Base-by-base conservation (phyloP, 768 basidiomycete genomes). In the Tulasnella sp. region DNA sequence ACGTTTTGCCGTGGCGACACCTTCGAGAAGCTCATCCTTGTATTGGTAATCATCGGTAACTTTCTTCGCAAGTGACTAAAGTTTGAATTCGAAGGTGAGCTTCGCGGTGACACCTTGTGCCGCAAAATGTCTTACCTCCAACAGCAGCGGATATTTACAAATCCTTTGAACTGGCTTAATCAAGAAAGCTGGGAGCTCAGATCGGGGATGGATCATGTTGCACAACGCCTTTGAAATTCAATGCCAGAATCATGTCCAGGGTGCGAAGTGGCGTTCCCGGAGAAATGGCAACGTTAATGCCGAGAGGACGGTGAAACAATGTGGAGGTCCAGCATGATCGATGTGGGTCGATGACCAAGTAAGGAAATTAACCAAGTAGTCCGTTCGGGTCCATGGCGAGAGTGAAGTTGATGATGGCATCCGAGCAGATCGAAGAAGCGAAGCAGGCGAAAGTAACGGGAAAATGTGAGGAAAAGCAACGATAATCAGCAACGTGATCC, bases 121-220 rank as follows among this genome's bases (percentile, higher is more conserved):
- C 33, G 54, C 55, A 45, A 43, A 48, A 44, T 31, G 27, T 70
- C 81, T 62, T 62, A 90, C 90, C 64, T 87, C 85, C 59, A 99
- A 78, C 20, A 98, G 76, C 12, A 99, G 73, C 22, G 92, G 92
- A 65, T 98, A 98, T 72, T 98, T 98, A 76, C 93, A 95, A 58
- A 98, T 83, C 56, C 95, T 80, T 65, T 99, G 95, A 43, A 99
- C 84, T 5, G 95, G 95, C 70, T 96, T 96, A 74, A 98, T 98
- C 54, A 98, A 78, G 69, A 98, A 93, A 7, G 89, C 90, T 53
- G 88, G 86, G 28, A 99, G 73, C 62, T 99, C 95, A 62, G 84
- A 82, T 64, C 85, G 85, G 60, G 82, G 81, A 59, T 89, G 86
- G 67, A 92, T 85, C 70, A 88, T 70, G 66, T 81, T 75, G 68